Base-by-base conservation (phyloP, 2,329 filamentous ascomycete species). In the Shiraia sp. region DNA sequence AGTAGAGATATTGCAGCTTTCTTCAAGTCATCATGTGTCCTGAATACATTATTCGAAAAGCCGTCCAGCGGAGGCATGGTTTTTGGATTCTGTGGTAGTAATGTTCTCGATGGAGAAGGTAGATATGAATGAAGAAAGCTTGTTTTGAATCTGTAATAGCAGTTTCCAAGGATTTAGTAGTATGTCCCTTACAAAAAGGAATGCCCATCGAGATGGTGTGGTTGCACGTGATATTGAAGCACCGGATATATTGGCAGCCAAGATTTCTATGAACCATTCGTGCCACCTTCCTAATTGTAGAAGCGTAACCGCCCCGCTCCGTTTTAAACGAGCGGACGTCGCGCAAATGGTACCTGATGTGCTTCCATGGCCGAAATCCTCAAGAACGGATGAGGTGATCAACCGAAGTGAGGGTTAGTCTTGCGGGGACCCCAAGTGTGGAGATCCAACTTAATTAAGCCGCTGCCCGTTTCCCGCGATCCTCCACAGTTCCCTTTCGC, bases 21-120 rank as follows among this genome's bases (percentile, higher is more conserved):
- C 15, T 57, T 56, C 37, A 61, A 62, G 29, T 68, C 57, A n/a
- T 26, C 30, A 22, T 55, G 49, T 3, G 42, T 61, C 15, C 32
- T 12, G 34, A 68, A 65, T 3, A 45, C 9, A 28, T 63, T 68
- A 35, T 62, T 39, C 2, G 64, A 66, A 42, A 68, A 68, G 4
- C 53, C 60, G 17, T 36, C 1, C 1, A 66, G 43, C 1, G 59
- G 47, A 26, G 63, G 57, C 64, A 68, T 68, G 13, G 16, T 33
- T 40, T 23, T 24, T 17, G n/a, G 10, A 6, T 10, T 16, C 30
- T 32, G n/a, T n/a, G n/a, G n/a, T 29, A 23, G 10, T 4, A 17
- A 4, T 13, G 8, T n/a, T 10, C 7, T 17, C 10, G 15, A n/a
- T 35, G 23, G 19, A 15, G 23, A 25, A 10, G 27, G 22, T 26